Conservation (phyloP, 495 filamentous ascomycete genomes). For the Astrothelium macrocarpum region DNA sequence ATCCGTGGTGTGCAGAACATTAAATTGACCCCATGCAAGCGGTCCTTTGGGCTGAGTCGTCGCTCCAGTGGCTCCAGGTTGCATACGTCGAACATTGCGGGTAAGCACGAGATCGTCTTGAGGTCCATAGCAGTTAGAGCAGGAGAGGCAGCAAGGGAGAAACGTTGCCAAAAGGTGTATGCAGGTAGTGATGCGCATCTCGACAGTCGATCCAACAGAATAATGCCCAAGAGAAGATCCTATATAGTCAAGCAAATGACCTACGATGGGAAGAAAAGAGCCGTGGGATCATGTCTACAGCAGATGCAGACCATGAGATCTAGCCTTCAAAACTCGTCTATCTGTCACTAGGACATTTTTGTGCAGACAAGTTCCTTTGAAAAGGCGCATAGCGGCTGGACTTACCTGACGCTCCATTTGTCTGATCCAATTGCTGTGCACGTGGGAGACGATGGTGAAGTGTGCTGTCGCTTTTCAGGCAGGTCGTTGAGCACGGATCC, state of each 20-base stretch:
- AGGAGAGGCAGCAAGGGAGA: constrained; percentile 16
- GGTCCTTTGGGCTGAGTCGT: constrained; percentile 29
- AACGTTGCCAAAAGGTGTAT: constrained; percentile 10
- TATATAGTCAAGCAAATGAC: not conserved
- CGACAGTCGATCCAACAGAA: not conserved
- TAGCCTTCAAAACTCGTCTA: not conserved
- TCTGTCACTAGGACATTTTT: not conserved
- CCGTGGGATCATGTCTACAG: too few relatives aligned
- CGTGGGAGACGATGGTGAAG: not conserved
- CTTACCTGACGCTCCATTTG: not conserved
- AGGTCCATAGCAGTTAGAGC: constrained; percentile 26
- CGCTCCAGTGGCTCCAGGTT: constrained; percentile 39
- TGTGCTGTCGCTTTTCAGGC: not conserved
- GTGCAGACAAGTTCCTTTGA: not conserved
- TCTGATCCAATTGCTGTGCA: not conserved
- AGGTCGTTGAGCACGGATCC: not conserved
- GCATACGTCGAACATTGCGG: constrained; percentile 33
- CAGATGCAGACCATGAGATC: not conserved
- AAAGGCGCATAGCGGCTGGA: not conserved
- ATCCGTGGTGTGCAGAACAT: constrained; percentile 40
- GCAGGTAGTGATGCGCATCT: constrained; percentile 17
- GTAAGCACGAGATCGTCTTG: constrained; percentile 28
- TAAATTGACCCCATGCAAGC: constrained; percentile 39
- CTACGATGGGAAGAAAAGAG: not conserved
- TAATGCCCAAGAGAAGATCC: not conserved